Evolutionary conservation across 2,329 filamentous ascomycete genomes (phyloP), one percentile per base, ranked within the genome.

Genomic region (Penicillium sp.): DNA sequence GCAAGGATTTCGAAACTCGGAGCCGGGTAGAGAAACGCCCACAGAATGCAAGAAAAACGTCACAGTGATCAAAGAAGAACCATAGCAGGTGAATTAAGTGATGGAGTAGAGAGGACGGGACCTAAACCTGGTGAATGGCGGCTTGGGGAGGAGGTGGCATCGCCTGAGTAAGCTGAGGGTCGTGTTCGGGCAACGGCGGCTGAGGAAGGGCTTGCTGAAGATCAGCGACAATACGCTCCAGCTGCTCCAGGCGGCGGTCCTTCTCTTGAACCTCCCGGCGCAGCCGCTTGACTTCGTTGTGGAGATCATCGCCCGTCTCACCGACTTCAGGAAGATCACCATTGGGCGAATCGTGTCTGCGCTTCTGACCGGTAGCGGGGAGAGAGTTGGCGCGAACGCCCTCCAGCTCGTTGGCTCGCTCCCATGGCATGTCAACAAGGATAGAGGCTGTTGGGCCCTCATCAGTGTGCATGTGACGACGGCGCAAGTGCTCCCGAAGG

Each of bases 401-500:
- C 45, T 76, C 73, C 15, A 72, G 66, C 57, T 74, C 70, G 48
- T 66, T 54, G 61, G 68, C 59, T 71, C 70, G 48, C 65, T 77
- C 67, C 67, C 67, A 69, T 5, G 62, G 57, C 57, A 67, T 56
- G 6, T 69, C 67, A 3, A 63, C 57, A 22, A 68, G 57, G 39
- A 69, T 66, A 10, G 70, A 64, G 17, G 69, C 62, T 2, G 41
- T 45, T 3, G 41, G 34, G 10, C 69, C 72, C 42, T 73, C 75
- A 35, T 76, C 76, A 1, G 64, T 71, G 58, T 83, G 82, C 43
- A 84, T 89, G 73, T 98, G 94, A n/a, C 96, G 91, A 28, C 94
- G 88, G 20, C 94, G 90, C 17, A 97, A 81, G 76, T 98, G 94
- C 77, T 98, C 94, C 72, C 94, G 92, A 4, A 97, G 82, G 69